phyloP scores from a whole-genome alignment of 768 basidiomycete genomes.

The Collybia nuda region DNA sequence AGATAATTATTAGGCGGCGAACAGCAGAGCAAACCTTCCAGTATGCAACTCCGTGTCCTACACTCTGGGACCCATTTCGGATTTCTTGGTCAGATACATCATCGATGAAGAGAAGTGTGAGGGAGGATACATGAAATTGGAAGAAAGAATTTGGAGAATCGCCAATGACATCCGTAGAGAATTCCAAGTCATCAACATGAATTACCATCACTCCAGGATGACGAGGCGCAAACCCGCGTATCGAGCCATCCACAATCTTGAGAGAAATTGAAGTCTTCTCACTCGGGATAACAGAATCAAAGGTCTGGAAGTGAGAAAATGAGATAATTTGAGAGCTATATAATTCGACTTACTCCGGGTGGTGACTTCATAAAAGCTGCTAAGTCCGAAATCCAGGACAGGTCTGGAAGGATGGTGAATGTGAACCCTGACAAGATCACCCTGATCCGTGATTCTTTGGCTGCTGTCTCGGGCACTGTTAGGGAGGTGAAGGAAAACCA shows the following conservation, averaged over 20 bases:
- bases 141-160: slow-evolving; percentile 58
- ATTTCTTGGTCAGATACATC: slow-evolving; percentile 23
- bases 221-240: slow-evolving; percentile 56
- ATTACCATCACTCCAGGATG: slow-evolving; percentile 67
- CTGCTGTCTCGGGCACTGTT: slow-evolving; percentile 52
- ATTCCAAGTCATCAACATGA: slow-evolving; percentile 63
- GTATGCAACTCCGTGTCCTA: slow-evolving; percentile 36
- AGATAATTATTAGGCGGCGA: background rate
- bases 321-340: background rate
- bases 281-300: slow-evolving; percentile 89
- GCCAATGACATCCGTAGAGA: slow-evolving; percentile 73
- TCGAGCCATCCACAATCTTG: slow-evolving; percentile 62
- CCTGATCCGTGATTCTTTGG: slow-evolving; percentile 80
- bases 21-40: slow-evolving; percentile 63
- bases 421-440: slow-evolving; percentile 65
- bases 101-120: slow-evolving; percentile 47
- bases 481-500: slow-evolving; percentile 70
- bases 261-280: slow-evolving; percentile 79
- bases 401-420: slow-evolving; percentile 58
- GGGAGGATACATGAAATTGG: slow-evolving; percentile 42
- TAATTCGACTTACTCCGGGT: slow-evolving; percentile 67
- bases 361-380: slow-evolving; percentile 74
- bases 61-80: slow-evolving; percentile 20
- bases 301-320: slow-evolving; percentile 48
- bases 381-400: slow-evolving; percentile 64